phyloP scores from a whole-genome alignment of 225 moss, liverwort and hornwort genomes.

The Anthoceros angustus region DNA sequence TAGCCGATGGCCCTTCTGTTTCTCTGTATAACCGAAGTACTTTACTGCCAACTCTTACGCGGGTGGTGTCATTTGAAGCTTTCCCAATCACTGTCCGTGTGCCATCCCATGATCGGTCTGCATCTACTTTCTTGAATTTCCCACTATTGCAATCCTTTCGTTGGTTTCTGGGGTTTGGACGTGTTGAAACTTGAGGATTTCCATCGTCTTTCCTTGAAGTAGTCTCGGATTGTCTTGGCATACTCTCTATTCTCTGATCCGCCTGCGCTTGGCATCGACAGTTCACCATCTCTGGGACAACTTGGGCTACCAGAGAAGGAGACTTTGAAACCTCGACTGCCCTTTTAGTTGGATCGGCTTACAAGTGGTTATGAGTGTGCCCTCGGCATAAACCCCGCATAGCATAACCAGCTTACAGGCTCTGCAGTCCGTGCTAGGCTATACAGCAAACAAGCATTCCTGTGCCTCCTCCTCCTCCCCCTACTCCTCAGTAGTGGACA shows the following conservation, averaged over 20 bases:
- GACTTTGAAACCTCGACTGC: slow-evolving; percentile 38
- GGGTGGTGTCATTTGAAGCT: slow-evolving; percentile 24
- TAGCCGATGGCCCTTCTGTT: slow-evolving; percentile 45
- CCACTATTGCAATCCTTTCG: too few relatives aligned
- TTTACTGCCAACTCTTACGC: slow-evolving; percentile 36
- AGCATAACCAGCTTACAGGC: too few relatives aligned
- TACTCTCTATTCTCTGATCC: neutral
- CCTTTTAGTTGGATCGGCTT: slow-evolving; percentile 41
- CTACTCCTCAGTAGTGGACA: too few relatives aligned
- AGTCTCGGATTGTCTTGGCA: too few relatives aligned
- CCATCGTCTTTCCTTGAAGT: too few relatives aligned
- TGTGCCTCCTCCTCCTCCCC: too few relatives aligned
- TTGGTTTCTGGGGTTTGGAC: too few relatives aligned
- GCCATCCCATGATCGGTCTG: slow-evolving; percentile 39
- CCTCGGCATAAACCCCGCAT: slow-evolving; percentile 15
- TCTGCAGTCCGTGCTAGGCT: too few relatives aligned
- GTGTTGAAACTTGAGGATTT: too few relatives aligned
- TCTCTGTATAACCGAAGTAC: slow-evolving; percentile 35
- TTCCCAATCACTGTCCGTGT: slow-evolving; percentile 49
- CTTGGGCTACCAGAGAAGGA: slow-evolving; percentile 5
- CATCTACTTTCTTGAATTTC: neutral
- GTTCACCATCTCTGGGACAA: neutral
- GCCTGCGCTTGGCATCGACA: neutral
- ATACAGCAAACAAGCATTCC: too few relatives aligned
- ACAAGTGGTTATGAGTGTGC: slow-evolving; percentile 25